phyloP scores from a whole-genome alignment of 148 eudicot genomes.

The Rhododendron ovatum region DNA sequence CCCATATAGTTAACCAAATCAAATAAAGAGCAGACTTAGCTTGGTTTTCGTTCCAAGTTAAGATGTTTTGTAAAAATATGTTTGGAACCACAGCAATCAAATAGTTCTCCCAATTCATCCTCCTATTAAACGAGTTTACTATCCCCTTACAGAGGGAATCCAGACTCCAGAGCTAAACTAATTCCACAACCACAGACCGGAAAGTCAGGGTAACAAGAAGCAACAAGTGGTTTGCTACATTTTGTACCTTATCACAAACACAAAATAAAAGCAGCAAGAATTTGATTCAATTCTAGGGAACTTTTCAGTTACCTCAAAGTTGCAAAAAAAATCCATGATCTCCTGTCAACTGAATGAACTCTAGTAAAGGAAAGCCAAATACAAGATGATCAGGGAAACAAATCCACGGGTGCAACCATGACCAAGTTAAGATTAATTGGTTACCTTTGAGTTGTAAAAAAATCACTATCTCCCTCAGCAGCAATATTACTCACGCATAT shows the following conservation, averaged over 20 bases:
- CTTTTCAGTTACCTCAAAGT: constrained; percentile 3
- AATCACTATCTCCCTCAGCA: constrained; percentile 8
- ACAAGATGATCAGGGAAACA: neutral
- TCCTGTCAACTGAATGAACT: constrained; percentile 4
- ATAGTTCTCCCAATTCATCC: neutral
- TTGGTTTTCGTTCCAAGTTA: neutral
- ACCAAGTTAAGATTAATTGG: constrained; percentile 1
- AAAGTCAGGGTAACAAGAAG: neutral
- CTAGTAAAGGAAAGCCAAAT: neutral
- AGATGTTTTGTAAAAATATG: neutral
- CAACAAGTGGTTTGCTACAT: neutral
- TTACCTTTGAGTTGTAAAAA: neutral
- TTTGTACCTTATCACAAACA: neutral
- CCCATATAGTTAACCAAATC: neutral
- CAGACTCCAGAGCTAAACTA: neutral
- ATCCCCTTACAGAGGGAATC: neutral
- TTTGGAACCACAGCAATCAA: neutral
- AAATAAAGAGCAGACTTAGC: neutral
- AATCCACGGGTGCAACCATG: constrained; percentile 3
- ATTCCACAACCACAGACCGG: neutral
- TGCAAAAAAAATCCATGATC: neutral
- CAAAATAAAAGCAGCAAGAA: neutral
- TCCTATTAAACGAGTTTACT: neutral
- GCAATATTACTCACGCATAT: neutral
- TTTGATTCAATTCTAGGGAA: neutral